phyloP scores from a whole-genome alignment of 169 alveolate species.

The Plasmodium sp. region DNA sequence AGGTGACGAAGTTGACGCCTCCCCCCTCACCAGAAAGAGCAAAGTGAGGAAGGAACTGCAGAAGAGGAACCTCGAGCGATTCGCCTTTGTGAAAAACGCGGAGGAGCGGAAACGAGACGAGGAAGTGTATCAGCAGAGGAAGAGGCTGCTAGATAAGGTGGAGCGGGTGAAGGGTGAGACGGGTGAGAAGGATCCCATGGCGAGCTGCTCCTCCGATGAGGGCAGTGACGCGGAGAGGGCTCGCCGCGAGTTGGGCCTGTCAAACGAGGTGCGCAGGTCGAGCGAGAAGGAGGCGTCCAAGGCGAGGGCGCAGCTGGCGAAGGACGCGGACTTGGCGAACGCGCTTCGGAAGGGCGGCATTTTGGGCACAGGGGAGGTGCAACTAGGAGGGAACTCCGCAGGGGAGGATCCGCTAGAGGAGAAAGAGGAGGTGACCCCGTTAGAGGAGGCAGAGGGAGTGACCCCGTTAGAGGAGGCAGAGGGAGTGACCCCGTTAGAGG shows the following conservation, averaged over 20 bases:
- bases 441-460: too few species aligned
- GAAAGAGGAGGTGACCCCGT: too few species aligned
- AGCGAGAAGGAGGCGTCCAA: conserved; percentile 17
- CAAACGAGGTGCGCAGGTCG: not conserved
- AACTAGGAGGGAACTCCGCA: not conserved
- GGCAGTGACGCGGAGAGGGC: not conserved
- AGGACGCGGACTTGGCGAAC: conserved; percentile 30
- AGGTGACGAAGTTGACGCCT: not conserved
- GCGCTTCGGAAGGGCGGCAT: not conserved
- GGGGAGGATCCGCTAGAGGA: not conserved
- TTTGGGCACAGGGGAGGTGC: not conserved
- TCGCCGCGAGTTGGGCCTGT: not conserved
- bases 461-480: too few species aligned
- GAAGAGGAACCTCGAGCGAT: conserved; percentile 52
- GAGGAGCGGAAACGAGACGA: conserved; percentile 50
- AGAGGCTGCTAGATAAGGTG: not conserved
- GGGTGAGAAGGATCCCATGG: not conserved
- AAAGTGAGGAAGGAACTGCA: conserved; percentile 18
- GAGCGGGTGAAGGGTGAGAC: not conserved
- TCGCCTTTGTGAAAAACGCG: conserved; percentile 57
- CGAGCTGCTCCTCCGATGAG: conserved; percentile 2
- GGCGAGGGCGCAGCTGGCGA: conserved; percentile 22
- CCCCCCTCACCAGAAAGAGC: not conserved
- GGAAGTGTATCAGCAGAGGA: conserved; percentile 13
- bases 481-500: too few species aligned